phyloP scores from a whole-genome alignment of 345 rosid species.

The Crucihimalaya himalaica region DNA sequence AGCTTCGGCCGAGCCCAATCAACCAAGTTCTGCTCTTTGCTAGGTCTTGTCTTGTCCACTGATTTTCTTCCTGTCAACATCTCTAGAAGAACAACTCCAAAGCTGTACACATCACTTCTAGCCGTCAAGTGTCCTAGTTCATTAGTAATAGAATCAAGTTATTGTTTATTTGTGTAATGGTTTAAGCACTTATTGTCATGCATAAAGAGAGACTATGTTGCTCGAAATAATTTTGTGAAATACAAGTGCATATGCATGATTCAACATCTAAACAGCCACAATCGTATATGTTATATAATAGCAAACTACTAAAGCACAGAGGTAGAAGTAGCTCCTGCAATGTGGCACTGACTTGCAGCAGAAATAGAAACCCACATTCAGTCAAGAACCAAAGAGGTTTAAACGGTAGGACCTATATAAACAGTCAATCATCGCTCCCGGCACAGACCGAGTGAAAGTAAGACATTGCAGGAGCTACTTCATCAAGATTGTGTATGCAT shows the following conservation, averaged over 20 bases:
- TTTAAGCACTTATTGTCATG: constrained; percentile 10
- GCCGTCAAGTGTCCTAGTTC: constrained; percentile 91
- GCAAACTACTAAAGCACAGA: constrained; percentile 11
- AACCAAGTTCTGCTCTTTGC: constrained; percentile 93
- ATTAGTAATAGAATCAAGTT: constrained; percentile 27
- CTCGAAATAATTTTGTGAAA: neutral
- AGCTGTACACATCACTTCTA: constrained; percentile 94
- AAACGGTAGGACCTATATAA: neutral
- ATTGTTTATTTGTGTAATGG: constrained; percentile 18
- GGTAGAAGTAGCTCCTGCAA: constrained; percentile 8
- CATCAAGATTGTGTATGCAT: constrained; percentile 13
- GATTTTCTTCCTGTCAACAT: constrained; percentile 91
- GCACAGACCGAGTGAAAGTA: neutral
- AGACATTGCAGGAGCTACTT: constrained; percentile 1
- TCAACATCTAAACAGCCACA: constrained; percentile 1
- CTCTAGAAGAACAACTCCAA: constrained; percentile 94
- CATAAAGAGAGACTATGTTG: neutral
- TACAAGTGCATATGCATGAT: neutral
- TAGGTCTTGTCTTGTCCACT: constrained; percentile 91
- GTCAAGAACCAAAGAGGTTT: constrained; percentile 12
- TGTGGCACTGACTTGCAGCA: constrained; percentile 1
- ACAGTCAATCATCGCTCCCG: constrained; percentile 3
- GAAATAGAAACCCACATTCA: neutral
- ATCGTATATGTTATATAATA: neutral
- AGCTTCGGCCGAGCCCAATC: constrained; percentile 99